These are phyloP conservation scores for Eucalyptus curtisii DNA, from an alignment of 345 rosid species.

Conservation along the genomic window DNA sequence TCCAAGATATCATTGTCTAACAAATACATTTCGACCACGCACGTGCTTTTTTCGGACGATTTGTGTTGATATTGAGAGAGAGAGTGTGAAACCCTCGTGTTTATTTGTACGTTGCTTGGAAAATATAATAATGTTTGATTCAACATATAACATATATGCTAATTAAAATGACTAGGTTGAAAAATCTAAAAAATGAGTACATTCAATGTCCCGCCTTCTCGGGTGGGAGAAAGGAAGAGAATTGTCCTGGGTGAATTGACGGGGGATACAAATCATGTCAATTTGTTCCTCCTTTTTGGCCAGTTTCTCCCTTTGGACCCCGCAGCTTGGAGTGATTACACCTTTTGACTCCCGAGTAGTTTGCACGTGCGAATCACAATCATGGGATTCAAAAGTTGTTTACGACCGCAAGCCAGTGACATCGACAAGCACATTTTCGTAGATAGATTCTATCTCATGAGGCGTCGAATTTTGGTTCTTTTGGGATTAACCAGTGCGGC, in stretches of 20 bases:
- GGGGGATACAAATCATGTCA: background rate
- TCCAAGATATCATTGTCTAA: background rate
- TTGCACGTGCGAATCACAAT: background rate
- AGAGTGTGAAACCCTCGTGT: background rate
- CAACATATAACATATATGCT: background rate
- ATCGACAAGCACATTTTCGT: background rate
- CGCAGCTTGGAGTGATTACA: background rate
- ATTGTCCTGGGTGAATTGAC: background rate
- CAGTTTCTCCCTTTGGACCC: background rate
- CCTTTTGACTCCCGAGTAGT: background rate
- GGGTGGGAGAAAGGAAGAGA: background rate
- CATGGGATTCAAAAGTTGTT: background rate
- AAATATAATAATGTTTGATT: background rate
- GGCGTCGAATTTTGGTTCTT: background rate
- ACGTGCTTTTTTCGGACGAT: fast-evolving
- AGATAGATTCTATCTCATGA: background rate
- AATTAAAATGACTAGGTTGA: background rate
- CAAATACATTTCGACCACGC: background rate
- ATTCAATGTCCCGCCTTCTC: background rate
- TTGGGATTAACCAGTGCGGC: background rate
- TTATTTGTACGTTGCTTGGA: background rate
- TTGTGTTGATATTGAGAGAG: background rate
- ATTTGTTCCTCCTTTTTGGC: background rate
- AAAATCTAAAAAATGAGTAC: background rate
- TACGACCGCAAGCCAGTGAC: background rate